Percentiles rank a stretch among this genome's conserved stretches.
Conservation (phyloP, 1,284 basidiomycete species). For the Tilletiopsis washingtonensis region DNA sequence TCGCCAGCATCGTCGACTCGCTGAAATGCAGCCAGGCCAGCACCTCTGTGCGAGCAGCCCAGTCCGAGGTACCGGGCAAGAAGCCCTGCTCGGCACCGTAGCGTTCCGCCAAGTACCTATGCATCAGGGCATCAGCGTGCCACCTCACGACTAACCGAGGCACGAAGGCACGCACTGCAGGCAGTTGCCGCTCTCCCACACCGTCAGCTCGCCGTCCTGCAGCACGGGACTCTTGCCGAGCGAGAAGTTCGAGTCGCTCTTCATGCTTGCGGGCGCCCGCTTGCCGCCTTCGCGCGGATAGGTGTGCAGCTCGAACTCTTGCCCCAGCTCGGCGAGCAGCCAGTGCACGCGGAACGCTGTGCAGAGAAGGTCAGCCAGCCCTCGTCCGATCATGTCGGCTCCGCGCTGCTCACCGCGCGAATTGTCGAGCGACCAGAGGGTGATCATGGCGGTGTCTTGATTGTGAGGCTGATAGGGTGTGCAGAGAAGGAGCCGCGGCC, state of each 20-base stretch:
- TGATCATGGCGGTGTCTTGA: no score
- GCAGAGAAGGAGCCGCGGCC: no score
- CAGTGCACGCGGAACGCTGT: neutral
- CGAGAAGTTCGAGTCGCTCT: neutral
- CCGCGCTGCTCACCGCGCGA: no score
- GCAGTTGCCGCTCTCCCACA: neutral
- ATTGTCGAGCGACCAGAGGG: no score
- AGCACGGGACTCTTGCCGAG: neutral
- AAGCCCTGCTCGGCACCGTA: neutral
- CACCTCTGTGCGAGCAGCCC: neutral
- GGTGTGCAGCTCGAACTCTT: neutral
- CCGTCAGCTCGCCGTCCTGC: neutral
- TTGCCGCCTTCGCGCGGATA: neutral
- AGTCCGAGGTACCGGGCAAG: neutral
- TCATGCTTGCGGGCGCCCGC: neutral
- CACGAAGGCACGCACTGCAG: neutral
- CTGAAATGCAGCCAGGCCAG: neutral
- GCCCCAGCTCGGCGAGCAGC: neutral
- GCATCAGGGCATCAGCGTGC: neutral
- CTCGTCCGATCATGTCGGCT: no score
- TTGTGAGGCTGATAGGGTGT: no score
- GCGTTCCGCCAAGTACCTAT: neutral
- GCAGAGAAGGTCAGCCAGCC: no score
- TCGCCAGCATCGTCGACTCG: neutral
- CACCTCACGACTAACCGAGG: no score